Base-by-base conservation (phyloP, 1,284 basidiomycete genomes). In the Trichosporon faecale region DNA sequence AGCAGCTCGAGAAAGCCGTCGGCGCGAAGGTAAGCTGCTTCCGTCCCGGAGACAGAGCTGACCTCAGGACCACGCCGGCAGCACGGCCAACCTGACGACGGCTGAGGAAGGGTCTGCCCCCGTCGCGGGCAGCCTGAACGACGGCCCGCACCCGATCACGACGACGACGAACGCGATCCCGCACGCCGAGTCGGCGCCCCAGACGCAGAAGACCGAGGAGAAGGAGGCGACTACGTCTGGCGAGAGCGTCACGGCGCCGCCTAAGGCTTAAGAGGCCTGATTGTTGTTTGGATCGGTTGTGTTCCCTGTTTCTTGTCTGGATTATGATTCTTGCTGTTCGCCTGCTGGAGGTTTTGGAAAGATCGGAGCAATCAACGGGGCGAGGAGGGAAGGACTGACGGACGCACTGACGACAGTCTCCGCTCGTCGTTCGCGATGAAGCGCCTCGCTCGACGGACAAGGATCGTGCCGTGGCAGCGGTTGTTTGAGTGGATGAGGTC, bases 161-260 rank as follows among this genome's bases (percentile, higher is more conserved):
- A 82, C 80, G 5, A 82, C 80, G 23, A 82, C 80, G 70, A 82
- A 82, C 75, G 71, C 77, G 61, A 74, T 81, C 7, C 76, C 78
- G 49, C 80, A 81, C 68, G 49, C 49, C 18, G 49, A 52, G 49
- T 25, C 21, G 0, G n/a, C 49, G 7, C 21, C 49, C 7, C 16
- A 18, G 49, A 25, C 23, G 49, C 49, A 52, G 49, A 65, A 72
- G 33, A 52, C 65, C 16, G 65, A 35, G 21, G 67, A 52, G 60
- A 65, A 21, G 18, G 52, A 14, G 55, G 66, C 52, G 66, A 67
- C 29, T 55, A 33, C 18, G 52, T 61, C 64, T 25, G 35, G 23
- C 14, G 46, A 61, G 44, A 67, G 66, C 29, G n/a, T 35, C 18
- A 23, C 61, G 3, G 61, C 61, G 16, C 31, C 61, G 16, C 29